Evolutionary conservation across 2,329 filamentous ascomycete species (phyloP).

Genomic region (Colletotrichum caudatum): DNA sequence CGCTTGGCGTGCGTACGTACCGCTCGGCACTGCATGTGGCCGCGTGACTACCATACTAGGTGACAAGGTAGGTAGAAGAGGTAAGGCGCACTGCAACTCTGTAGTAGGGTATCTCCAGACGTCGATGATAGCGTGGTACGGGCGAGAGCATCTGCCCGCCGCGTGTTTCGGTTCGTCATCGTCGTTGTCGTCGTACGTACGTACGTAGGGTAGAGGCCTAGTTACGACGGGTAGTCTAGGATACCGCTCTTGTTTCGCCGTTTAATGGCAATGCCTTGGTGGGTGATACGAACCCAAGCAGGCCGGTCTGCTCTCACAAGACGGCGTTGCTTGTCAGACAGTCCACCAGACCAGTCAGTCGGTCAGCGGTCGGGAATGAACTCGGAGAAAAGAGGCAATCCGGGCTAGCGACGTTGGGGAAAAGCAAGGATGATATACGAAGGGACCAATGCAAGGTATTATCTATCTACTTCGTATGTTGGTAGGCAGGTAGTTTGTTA

Average conservation of each 20-base stretch:
- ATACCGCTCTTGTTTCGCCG: constrained; percentile 32
- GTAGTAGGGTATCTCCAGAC: constrained; percentile 1
- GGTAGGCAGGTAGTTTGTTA: neutral
- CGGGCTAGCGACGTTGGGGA: neutral
- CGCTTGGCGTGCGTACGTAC: constrained; percentile 29
- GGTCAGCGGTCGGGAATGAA: neutral
- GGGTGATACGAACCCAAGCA: constrained; percentile 24
- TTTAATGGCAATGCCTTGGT: constrained; percentile 15
- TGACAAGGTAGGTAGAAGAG: neutral
- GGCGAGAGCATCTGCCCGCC: constrained; percentile 25
- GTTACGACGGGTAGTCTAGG: constrained; percentile 31
- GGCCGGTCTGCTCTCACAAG: constrained; percentile 11
- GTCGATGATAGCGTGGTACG: constrained; percentile 22
- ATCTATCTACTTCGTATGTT: too few relatives aligned
- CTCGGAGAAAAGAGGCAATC: too few relatives aligned
- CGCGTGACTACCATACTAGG: constrained; percentile 1
- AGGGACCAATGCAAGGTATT: too few relatives aligned
- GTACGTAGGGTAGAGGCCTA: constrained; percentile 24
- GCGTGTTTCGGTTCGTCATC: constrained; percentile 29
- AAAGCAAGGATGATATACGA: neutral
- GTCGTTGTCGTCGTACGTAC: too few relatives aligned
- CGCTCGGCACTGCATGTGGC: constrained; percentile 18
- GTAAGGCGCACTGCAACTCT: constrained; percentile 1
- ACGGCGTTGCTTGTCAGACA: constrained; percentile 5
- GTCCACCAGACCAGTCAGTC: neutral